A percentile compares a stretch with the other conserved stretches of the same genome.
Evolutionary conservation across 768 basidiomycete genomes (phyloP).

Genomic region (Mycena amicta): DNA sequence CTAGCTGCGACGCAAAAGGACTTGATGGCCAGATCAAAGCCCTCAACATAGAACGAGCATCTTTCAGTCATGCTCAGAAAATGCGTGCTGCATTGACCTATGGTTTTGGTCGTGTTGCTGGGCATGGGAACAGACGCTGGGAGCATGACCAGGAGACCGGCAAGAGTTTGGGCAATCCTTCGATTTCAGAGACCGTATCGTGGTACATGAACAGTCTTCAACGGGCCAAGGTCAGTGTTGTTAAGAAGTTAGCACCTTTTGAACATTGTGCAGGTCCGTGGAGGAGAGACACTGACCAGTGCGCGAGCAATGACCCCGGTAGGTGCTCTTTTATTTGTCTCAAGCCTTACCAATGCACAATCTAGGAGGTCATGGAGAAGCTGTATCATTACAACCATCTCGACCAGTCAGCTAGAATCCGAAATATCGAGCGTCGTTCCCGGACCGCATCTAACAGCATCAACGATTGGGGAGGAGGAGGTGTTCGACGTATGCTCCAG

Average conservation of each 20-base stretch:
- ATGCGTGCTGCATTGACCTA: slow-evolving; percentile 36
- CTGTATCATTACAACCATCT: slow-evolving; percentile 31
- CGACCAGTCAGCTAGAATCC: slow-evolving; percentile 8
- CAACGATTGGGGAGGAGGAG: slow-evolving; percentile 33
- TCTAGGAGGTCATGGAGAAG: slow-evolving; percentile 28
- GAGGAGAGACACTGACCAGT: slow-evolving; percentile 30
- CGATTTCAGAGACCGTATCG: slow-evolving; percentile 28
- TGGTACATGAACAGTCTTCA: slow-evolving; percentile 31
- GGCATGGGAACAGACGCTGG: slow-evolving; percentile 31
- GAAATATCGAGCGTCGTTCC: slow-evolving; percentile 21
- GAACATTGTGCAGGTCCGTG: slow-evolving; percentile 8
- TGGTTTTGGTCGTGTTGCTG: slow-evolving; percentile 29
- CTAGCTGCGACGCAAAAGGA: slow-evolving; percentile 30
- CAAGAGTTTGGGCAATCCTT: slow-evolving; percentile 35
- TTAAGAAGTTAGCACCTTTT: too few species aligned
- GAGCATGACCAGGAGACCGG: slow-evolving; percentile 29
- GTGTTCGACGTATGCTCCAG: slow-evolving; percentile 28
- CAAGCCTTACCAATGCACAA: background rate
- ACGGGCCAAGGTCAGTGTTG: slow-evolving; percentile 29
- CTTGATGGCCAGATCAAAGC: slow-evolving; percentile 28
- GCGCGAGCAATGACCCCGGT: slow-evolving; percentile 30
- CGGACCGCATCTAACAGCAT: slow-evolving; percentile 12
- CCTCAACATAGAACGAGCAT: slow-evolving; percentile 6
- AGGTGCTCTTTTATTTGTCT: slow-evolving; percentile 1
- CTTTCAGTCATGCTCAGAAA: slow-evolving; percentile 39